Conservation (phyloP, 1,139 yeast species). For the Torulaspora pretoriensis region DNA sequence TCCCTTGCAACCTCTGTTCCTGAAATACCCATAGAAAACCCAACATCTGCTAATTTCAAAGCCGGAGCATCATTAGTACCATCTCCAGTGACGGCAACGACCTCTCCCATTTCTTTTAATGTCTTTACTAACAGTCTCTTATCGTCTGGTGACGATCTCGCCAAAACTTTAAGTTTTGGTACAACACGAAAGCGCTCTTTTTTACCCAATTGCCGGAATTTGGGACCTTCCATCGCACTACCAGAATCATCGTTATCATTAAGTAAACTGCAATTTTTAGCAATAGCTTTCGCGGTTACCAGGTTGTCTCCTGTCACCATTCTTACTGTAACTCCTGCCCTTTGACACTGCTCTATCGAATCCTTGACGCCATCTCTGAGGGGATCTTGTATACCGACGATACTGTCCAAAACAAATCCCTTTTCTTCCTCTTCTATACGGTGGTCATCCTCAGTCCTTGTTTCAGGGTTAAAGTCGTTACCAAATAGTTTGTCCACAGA, state of each 20-base stretch:
- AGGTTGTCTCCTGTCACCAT: constrained; percentile 98
- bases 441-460: constrained; percentile 23
- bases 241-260: constrained; percentile 50
- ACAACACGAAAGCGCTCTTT: constrained; percentile 57
- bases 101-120: constrained; percentile 77
- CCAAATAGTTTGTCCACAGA: constrained; percentile 47
- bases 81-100: constrained; percentile 98
- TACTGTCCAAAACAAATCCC: constrained; percentile 56
- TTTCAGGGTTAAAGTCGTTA: constrained; percentile 22
- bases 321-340: constrained; percentile 89
- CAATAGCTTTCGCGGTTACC: constrained; percentile 85
- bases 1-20: constrained; percentile 96
- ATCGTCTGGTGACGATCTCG: constrained; percentile 94
- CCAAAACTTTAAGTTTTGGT: constrained; percentile 76
- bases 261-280: constrained; percentile 78
- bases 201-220: constrained; percentile 61
- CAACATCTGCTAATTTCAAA: constrained; percentile 83
- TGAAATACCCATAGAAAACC: constrained; percentile 89
- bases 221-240: constrained; percentile 90
- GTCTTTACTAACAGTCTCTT: constrained; percentile 81
- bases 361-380: constrained; percentile 83
- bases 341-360: constrained; percentile 79
- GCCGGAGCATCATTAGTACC: constrained; percentile 98
- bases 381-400: constrained; percentile 95
- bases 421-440: constrained; percentile 13